A percentile compares a stretch with the other conserved stretches of the same genome.
Conservation (phyloP, 2,329 filamentous ascomycete genomes). For the Parastagonospora nodorum region DNA sequence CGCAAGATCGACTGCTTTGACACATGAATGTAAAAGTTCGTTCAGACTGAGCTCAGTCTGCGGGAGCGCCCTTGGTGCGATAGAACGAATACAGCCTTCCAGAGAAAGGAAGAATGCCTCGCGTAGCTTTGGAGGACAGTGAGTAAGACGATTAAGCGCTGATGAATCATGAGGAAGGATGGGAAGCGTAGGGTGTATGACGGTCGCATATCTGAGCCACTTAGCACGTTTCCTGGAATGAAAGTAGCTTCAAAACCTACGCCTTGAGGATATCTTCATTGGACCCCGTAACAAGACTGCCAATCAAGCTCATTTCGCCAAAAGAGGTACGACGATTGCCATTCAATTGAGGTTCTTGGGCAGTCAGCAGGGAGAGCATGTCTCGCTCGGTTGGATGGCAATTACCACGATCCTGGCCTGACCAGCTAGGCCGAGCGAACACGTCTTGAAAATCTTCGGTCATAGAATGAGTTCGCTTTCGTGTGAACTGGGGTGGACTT, state of each 20-base stretch:
- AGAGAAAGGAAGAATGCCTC: slow-evolving; percentile 44
- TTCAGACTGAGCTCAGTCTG: slow-evolving; percentile 28
- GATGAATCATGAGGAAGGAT: slow-evolving; percentile 40
- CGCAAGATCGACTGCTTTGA: slow-evolving; percentile 35
- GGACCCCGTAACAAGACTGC: slow-evolving; percentile 40
- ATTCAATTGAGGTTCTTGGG: slow-evolving; percentile 37
- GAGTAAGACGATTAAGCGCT: slow-evolving; percentile 39
- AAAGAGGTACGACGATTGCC: slow-evolving; percentile 42
- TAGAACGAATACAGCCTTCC: slow-evolving; percentile 40
- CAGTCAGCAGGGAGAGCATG: slow-evolving; percentile 27
- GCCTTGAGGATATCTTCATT: slow-evolving; percentile 44
- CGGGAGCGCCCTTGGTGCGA: slow-evolving; percentile 34
- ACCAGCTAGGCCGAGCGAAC: slow-evolving; percentile 40
- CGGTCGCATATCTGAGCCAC: slow-evolving; percentile 38
- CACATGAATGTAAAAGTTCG: slow-evolving; percentile 36
- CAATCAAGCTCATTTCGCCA: slow-evolving; percentile 41
- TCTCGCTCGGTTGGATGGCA: slow-evolving; percentile 22
- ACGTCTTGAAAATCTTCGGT: slow-evolving; percentile 42
- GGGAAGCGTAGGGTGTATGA: slow-evolving; percentile 43
- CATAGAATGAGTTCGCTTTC: slow-evolving; percentile 47
- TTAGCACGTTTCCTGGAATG: slow-evolving; percentile 14
- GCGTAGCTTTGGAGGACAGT: slow-evolving; percentile 41
- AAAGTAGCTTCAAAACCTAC: slow-evolving; percentile 18
- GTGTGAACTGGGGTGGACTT: slow-evolving; percentile 36
- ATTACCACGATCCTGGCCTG: slow-evolving; percentile 43